Percentiles rank a stretch among this genome's conserved stretches.
Evolutionary conservation across 2,329 filamentous ascomycete species (phyloP).

Genomic region (Colletotrichum sp.): DNA sequence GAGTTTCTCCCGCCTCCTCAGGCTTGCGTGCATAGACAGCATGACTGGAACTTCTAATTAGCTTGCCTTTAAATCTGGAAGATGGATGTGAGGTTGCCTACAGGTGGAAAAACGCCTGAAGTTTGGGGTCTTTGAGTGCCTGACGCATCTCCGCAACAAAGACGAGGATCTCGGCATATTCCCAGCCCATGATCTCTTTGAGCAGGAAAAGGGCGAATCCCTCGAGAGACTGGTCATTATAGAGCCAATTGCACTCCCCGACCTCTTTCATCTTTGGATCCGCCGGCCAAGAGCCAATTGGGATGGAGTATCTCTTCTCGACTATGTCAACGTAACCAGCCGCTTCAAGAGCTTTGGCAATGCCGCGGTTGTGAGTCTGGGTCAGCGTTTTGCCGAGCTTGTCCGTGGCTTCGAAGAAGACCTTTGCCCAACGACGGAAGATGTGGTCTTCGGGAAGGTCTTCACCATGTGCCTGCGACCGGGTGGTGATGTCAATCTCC

Average conservation of each 20-base stretch:
- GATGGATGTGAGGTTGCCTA: too few species aligned
- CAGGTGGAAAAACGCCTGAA: too few species aligned
- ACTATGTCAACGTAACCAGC: slow-evolving; percentile 27
- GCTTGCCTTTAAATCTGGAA: too few species aligned
- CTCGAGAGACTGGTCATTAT: slow-evolving; percentile 26
- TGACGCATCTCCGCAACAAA: not conserved
- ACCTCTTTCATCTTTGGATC: too few species aligned
- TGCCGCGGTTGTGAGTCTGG: not conserved
- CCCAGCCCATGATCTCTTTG: slow-evolving; percentile 30
- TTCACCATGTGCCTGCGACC: not conserved
- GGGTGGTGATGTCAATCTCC: slow-evolving; percentile 25
- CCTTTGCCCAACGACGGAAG: slow-evolving; percentile 27
- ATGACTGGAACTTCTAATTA: too few species aligned
- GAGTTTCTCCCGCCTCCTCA: too few species aligned
- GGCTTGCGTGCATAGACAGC: too few species aligned
- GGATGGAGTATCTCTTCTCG: slow-evolving; percentile 21
- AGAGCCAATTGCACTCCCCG: slow-evolving; percentile 17
- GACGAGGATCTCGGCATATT: not conserved
- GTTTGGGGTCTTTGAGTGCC: too few species aligned
- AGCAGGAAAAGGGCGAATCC: slow-evolving; percentile 32
- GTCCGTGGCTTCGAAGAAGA: slow-evolving; percentile 30
- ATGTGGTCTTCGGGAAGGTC: not conserved
- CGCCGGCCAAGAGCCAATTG: not conserved
- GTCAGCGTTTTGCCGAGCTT: slow-evolving; percentile 27
- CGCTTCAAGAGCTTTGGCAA: slow-evolving; percentile 24